Conservation (phyloP, 768 basidiomycete species). For the Asterophora parasitica region DNA sequence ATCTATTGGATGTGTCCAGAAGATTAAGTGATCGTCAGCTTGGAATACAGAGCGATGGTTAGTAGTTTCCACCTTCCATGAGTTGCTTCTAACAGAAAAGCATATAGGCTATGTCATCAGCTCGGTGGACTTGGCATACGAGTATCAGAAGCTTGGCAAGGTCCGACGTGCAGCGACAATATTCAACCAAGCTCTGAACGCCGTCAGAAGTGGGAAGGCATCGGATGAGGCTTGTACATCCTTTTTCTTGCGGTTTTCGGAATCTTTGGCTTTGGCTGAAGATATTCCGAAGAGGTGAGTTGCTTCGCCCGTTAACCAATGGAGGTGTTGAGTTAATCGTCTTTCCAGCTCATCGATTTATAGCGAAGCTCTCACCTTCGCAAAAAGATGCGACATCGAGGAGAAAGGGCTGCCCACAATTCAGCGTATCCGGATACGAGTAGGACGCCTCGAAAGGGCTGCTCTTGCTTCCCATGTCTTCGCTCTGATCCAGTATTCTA, state of each 20-base stretch:
- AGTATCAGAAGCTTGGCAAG: constrained; percentile 78
- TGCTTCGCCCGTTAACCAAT: not conserved
- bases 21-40: constrained; percentile 50
- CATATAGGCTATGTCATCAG: constrained; percentile 52
- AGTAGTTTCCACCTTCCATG: constrained; percentile 12
- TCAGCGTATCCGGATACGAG: constrained; percentile 56
- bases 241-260: constrained; percentile 63
- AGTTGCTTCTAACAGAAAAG: not conserved
- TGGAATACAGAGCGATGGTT: constrained; percentile 45
- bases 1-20: constrained; percentile 59
- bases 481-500: constrained; percentile 61
- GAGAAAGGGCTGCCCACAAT: constrained; percentile 48
- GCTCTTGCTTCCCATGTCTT: constrained; percentile 70
- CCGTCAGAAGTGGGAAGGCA: constrained; percentile 38
- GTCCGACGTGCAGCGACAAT: constrained; percentile 58
- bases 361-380: constrained; percentile 51
- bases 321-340: not conserved
- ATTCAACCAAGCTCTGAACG: constrained; percentile 51
- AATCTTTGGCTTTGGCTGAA: constrained; percentile 56
- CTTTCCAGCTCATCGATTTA: constrained; percentile 45
- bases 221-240: constrained; percentile 49
- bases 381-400: constrained; percentile 33
- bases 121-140: constrained; percentile 71
- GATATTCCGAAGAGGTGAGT: constrained; percentile 55
- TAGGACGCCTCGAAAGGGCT: constrained; percentile 57